These are phyloP conservation scores for Zygosaccharomyces siamensis DNA, from an alignment of 805 yeast genomes.

Conservation along the genomic window DNA sequence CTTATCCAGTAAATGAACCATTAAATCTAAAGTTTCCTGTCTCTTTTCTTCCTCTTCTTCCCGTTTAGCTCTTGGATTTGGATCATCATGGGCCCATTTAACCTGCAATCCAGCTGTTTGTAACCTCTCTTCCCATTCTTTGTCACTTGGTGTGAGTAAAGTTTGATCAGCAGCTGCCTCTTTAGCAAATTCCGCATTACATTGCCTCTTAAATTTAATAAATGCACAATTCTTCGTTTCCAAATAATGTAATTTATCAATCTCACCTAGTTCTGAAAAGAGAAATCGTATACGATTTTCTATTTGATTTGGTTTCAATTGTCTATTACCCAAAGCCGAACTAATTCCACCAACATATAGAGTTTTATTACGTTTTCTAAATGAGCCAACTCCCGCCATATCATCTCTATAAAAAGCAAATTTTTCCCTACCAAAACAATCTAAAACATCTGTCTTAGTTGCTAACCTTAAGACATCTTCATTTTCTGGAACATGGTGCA, in stretches of 20 bases:
- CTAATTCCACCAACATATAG: constrained; percentile 63
- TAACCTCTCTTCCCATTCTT: constrained; percentile 56
- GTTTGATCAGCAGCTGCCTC: constrained; percentile 91
- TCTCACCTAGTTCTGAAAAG: constrained; percentile 72
- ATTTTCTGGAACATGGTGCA: constrained; percentile 69
- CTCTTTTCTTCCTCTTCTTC: constrained; percentile 28
- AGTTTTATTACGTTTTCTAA: constrained; percentile 64
- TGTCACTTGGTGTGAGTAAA: constrained; percentile 39
- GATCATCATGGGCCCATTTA: constrained; percentile 89
- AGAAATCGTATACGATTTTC: constrained; percentile 36
- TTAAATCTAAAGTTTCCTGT: constrained; percentile 21
- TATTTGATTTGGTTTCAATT: constrained; percentile 37
- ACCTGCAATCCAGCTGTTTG: constrained; percentile 39
- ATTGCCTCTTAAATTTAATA: constrained; percentile 61
- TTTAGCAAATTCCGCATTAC: constrained; percentile 87
- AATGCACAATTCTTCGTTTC: constrained; percentile 69
- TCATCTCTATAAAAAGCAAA: constrained; percentile 80
- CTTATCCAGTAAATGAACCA: constrained; percentile 26
- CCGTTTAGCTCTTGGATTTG: constrained; percentile 50
- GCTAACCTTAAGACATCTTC: constrained; percentile 57
- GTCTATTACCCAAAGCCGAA: constrained; percentile 39
- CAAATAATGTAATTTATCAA: constrained; percentile 61
- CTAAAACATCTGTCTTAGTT: constrained; percentile 40
- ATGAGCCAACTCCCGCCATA: constrained; percentile 90
- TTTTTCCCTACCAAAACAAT: constrained; percentile 91